Base-by-base conservation (phyloP, 2,329 filamentous ascomycete species). In the Truncatella angustata region DNA sequence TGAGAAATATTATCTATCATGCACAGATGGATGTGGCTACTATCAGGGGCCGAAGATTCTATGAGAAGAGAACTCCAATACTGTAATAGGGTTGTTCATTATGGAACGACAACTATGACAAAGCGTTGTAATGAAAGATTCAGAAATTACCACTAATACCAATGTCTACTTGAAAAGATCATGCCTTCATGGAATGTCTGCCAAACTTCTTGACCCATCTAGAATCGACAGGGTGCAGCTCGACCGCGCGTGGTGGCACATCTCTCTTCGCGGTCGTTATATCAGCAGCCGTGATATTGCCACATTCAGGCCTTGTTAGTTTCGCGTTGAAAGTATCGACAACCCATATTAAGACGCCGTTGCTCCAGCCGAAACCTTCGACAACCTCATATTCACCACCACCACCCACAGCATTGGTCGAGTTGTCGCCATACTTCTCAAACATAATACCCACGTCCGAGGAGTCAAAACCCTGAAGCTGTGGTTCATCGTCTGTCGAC, bases 341-440 rank as follows among this genome's bases (percentile, higher is more conserved):
- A 1, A 77, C 73, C 84, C 84, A 88, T 49, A 88, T 80, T 26
- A 88, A 65, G 49, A 87, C 84, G 26, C 85, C 85, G 58, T 88
- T 88, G 1, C 81, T 82, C 85, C 85, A 88, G 5, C 85, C 85
- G 58, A 88, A 88, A 1, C 85, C 85, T 68, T 87, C 82, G 3
- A 87, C 85, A 5, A 88, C 85, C 50, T 80, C 77, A 64, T 88
- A 88, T 71, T 88, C 85, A 57, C 85, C 85, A 5, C 85, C 85
- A 5, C 81, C 72, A 24, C 85, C 85, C 1, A 80, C 82, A 1
- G 76, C 78, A 56, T 86, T 84, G 42, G 77, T 82, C 6, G 78
- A 69, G 52, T 79, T 79, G 58, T 86, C 81, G 11, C 72, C 73
- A 62, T 88, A 88, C 73, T 88, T 88, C 66, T 88, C 85, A 63